Evolutionary conservation across 2,329 filamentous ascomycete species (phyloP).

Genomic region (Myotisia sp.): DNA sequence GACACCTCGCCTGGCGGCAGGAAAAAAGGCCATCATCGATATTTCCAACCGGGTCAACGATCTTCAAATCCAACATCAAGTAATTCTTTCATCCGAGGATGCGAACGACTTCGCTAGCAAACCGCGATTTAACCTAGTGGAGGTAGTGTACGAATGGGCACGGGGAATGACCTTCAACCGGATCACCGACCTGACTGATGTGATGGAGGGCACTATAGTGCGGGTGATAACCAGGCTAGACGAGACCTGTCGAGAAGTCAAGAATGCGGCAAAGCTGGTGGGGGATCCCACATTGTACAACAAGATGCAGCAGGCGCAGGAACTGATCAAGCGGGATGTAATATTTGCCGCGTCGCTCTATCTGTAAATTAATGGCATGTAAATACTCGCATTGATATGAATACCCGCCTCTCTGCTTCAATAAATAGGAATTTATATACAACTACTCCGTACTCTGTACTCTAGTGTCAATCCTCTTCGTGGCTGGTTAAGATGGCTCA

Average conservation of each 20-base stretch:
- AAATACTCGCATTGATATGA: no score
- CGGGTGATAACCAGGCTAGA: slow-evolving; percentile 85
- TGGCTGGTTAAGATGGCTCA: no score
- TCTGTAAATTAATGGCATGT: no score
- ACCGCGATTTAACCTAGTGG: slow-evolving; percentile 82
- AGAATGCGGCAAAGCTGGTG: slow-evolving; percentile 89
- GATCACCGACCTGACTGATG: slow-evolving; percentile 89
- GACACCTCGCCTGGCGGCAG: slow-evolving; percentile 66
- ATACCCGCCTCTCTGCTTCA: no score
- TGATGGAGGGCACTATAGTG: slow-evolving; percentile 94
- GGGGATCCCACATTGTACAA: slow-evolving; percentile 83
- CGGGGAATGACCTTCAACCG: slow-evolving; percentile 96
- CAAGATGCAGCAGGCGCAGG: slow-evolving; percentile 96
- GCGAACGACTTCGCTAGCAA: slow-evolving; percentile 80
- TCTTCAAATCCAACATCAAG: slow-evolving; percentile 78
- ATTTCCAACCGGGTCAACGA: slow-evolving; percentile 88
- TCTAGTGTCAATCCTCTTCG: no score
- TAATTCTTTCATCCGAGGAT: slow-evolving; percentile 79
- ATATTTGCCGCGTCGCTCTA: slow-evolving; percentile 80
- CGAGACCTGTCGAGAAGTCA: slow-evolving; percentile 92
- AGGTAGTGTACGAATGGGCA: slow-evolving; percentile 98
- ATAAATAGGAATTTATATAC: background rate
- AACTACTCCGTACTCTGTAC: background rate
- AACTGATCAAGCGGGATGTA: slow-evolving; percentile 93
- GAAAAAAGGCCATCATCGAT: slow-evolving; percentile 69